Evolutionary conservation across 148 eudicot species (phyloP).

Genomic region (Euryodendron excelsum): DNA sequence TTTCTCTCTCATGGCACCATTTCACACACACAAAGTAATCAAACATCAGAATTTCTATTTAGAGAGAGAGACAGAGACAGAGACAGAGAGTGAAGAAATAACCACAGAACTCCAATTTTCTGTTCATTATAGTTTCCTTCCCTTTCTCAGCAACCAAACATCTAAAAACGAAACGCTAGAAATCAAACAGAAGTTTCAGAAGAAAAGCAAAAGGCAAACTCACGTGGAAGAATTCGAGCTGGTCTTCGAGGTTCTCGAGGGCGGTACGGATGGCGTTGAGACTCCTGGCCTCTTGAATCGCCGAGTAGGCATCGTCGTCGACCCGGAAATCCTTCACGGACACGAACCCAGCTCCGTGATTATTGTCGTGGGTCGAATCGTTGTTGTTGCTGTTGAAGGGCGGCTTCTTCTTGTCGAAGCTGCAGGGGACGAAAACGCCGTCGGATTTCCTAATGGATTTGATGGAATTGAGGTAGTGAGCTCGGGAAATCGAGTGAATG

Average conservation of each 20-base stretch:
- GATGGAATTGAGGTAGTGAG: slow-evolving; percentile 65
- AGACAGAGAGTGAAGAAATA: not conserved
- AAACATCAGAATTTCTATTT: too few relatives aligned
- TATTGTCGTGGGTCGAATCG: too few relatives aligned
- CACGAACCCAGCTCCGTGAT: slow-evolving; percentile 45
- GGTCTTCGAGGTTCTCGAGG: slow-evolving; percentile 88
- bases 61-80: not conserved
- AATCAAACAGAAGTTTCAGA: not conserved
- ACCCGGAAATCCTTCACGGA: slow-evolving; percentile 52
- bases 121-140: too few relatives aligned
- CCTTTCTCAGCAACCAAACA: not conserved
- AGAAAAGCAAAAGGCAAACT: slow-evolving; percentile 16
- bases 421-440: not conserved
- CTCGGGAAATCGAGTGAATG: slow-evolving; percentile 71
- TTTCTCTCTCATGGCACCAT: too few relatives aligned
- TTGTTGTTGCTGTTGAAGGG: too few relatives aligned
- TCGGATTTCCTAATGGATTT: slow-evolving; percentile 36
- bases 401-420: slow-evolving; percentile 19
- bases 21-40: too few relatives aligned
- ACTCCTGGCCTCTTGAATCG: slow-evolving; percentile 77
- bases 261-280: slow-evolving; percentile 82
- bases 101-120: not conserved
- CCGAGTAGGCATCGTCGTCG: slow-evolving; percentile 43
- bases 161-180: not conserved
- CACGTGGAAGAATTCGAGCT: slow-evolving; percentile 85